Base-by-base conservation (phyloP, 2,329 filamentous ascomycete species). In the Calycina herbarum region DNA sequence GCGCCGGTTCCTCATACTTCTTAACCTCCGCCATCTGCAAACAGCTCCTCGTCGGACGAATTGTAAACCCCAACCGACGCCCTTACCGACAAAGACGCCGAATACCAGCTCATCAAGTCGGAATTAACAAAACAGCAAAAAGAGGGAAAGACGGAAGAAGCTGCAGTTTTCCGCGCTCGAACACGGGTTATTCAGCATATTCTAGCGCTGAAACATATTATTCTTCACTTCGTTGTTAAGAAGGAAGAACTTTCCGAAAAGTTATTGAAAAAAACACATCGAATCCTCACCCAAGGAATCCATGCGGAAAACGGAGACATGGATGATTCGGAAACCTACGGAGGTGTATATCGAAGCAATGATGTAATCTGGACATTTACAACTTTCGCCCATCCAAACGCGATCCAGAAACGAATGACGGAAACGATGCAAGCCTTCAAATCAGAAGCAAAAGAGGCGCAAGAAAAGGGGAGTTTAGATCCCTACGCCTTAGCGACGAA, bases 341-440 rank as follows among this genome's bases (percentile, higher is more conserved):
- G 35, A 11, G 68, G 64, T 4, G 57, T 56, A 20, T 68, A 68
- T 42, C 63, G 65, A 45, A 59, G 24, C 20, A 20, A n/a, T 4
- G 8, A 17, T 8, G 63, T 33, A 20, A 31, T 2, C 3, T 51
- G 13, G 7, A 60, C 35, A 65, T 8, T 56, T n/a, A n/a, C 17
- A 3, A n/a, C 40, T 5, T 76, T 76, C 61, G 68, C 72, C n/a
- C 67, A 64, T 7, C 69, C 63, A 0, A 64, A n/a, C 1, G 59
- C 60, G 3, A 72, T 78, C 0, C 69, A 70, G 0, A 0, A 15
- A 0, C 72, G 71, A 5, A 78, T 79, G 74, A 27, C 17, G 0
- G 13, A 51, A 0, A 67, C 77, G 60, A 59, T 76, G 1, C 4
- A 13, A 2, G 65, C 71, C 5, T 59, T 65, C 29, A 67, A 67